These are phyloP conservation scores for Colletotrichum falcatum DNA, from an alignment of 2,329 filamentous ascomycete species.

Conservation along the genomic window DNA sequence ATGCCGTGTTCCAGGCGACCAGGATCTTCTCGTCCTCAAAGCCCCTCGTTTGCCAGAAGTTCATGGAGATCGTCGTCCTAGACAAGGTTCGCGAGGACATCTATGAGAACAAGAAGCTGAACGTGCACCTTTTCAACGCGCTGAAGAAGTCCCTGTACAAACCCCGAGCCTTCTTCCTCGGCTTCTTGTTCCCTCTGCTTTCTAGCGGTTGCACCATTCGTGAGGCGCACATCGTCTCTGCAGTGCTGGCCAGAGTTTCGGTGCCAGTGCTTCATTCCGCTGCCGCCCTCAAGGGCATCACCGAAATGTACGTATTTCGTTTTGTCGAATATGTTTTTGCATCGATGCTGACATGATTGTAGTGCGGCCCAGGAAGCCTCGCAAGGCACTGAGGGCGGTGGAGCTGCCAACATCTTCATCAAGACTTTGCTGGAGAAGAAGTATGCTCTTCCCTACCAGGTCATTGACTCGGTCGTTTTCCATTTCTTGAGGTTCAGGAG, in stretches of 20 bases:
- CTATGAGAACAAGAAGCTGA: slow-evolving; percentile 92
- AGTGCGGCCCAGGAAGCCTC: slow-evolving; percentile 85
- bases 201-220: slow-evolving; percentile 88
- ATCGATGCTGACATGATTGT: slow-evolving; percentile 1
- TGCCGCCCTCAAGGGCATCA: slow-evolving; percentile 89
- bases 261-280: slow-evolving; percentile 94
- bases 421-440: slow-evolving; percentile 94
- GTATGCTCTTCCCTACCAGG: slow-evolving; percentile 94
- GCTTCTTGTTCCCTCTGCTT: slow-evolving; percentile 91
- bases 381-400: slow-evolving; percentile 85
- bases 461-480: slow-evolving; percentile 94
- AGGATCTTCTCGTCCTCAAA: slow-evolving; percentile 91
- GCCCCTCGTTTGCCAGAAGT: slow-evolving; percentile 82
- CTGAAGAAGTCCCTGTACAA: slow-evolving; percentile 95
- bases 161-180: slow-evolving; percentile 90
- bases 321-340: too few species aligned
- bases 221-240: slow-evolving; percentile 92
- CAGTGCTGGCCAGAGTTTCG: slow-evolving; percentile 84
- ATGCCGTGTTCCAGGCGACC: slow-evolving; percentile 87
- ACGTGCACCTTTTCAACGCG: slow-evolving; percentile 93
- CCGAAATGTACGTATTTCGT: slow-evolving; percentile 72
- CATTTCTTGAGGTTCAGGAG: slow-evolving; percentile 93
- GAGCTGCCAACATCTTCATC: slow-evolving; percentile 95
- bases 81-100: slow-evolving; percentile 95
- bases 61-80: slow-evolving; percentile 87